These are phyloP conservation scores for Penicillium fuscoglaucum DNA, from an alignment of 2,329 filamentous ascomycete species.

Conservation along the genomic window DNA sequence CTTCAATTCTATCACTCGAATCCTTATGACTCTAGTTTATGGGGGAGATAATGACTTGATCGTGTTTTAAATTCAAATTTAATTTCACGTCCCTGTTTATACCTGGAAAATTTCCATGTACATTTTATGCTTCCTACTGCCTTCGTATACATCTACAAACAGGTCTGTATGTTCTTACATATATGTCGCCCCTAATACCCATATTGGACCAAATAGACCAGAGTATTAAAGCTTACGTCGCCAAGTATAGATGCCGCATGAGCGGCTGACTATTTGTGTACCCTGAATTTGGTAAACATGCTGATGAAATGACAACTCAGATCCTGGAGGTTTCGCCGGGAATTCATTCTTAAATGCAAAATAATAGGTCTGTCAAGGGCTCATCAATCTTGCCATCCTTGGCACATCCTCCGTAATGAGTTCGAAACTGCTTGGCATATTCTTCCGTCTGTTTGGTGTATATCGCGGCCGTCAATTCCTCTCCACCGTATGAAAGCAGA, in stretches of 20 bases:
- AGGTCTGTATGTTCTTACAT: not conserved
- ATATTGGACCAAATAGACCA: not conserved
- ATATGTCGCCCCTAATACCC: not conserved
- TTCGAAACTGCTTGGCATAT: conserved; percentile 62
- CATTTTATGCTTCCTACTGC: not conserved
- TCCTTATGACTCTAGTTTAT: not conserved
- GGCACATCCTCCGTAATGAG: conserved; percentile 66
- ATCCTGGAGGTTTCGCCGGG: not conserved
- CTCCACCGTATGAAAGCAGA: conserved; percentile 65
- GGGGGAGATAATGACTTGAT: too few species aligned
- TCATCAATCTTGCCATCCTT: conserved; percentile 36
- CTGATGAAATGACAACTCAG: not conserved
- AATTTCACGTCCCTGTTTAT: too few species aligned
- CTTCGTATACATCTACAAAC: not conserved
- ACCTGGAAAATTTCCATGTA: not conserved
- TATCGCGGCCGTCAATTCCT: conserved; percentile 37
- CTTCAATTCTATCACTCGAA: not conserved
- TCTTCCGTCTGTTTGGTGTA: conserved; percentile 47
- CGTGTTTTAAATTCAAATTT: not conserved
- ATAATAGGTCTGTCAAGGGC: conserved; percentile 65
- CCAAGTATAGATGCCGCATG: not conserved
- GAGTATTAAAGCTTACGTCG: not conserved
- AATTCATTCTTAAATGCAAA: conserved; percentile 55
- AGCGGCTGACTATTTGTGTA: not conserved
- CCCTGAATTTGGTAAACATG: not conserved